Conservation (phyloP, 108 stramenopile species). For the Tribonema minus region DNA sequence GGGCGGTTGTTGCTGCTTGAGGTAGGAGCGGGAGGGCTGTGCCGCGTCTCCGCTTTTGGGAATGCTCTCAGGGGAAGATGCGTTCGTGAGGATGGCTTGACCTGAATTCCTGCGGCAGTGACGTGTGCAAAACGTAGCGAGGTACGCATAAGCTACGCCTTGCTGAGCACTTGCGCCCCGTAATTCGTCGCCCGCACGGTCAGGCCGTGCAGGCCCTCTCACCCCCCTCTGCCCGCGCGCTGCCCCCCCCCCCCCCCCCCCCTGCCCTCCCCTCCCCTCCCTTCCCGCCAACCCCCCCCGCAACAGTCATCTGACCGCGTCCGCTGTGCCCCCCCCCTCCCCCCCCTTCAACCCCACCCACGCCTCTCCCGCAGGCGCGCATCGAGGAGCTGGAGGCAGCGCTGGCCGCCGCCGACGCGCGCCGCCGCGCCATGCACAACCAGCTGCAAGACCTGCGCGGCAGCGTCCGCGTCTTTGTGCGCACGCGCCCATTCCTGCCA, state of each 20-base stretch:
- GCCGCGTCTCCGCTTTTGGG: too few relatives aligned
- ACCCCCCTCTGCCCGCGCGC: background rate
- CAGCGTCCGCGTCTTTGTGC: slow-evolving; percentile 87
- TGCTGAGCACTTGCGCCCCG: background rate
- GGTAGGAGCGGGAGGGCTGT: too few relatives aligned
- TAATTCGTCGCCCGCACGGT: background rate
- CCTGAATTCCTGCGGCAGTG: too few relatives aligned
- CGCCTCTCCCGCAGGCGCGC: slow-evolving; percentile 54
- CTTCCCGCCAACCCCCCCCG: background rate
- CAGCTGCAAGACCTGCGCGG: slow-evolving; percentile 87
- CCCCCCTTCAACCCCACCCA: background rate
- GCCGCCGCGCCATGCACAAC: slow-evolving; percentile 78
- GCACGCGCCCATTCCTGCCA: slow-evolving; percentile 84
- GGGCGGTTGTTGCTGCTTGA: too few relatives aligned
- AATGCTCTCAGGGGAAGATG: too few relatives aligned
- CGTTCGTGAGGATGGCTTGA: too few relatives aligned
- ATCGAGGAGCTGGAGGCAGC: slow-evolving; percentile 70
- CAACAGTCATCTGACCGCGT: background rate
- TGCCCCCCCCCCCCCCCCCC: too few relatives aligned
- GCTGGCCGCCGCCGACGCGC: background rate
- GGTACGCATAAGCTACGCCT: too few relatives aligned
- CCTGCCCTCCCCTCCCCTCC: background rate
- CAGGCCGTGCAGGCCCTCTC: background rate
- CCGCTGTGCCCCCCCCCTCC: background rate
- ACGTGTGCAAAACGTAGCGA: too few relatives aligned